Base-by-base conservation (phyloP, 2,329 filamentous ascomycete species). In the Epichloe elymi region DNA sequence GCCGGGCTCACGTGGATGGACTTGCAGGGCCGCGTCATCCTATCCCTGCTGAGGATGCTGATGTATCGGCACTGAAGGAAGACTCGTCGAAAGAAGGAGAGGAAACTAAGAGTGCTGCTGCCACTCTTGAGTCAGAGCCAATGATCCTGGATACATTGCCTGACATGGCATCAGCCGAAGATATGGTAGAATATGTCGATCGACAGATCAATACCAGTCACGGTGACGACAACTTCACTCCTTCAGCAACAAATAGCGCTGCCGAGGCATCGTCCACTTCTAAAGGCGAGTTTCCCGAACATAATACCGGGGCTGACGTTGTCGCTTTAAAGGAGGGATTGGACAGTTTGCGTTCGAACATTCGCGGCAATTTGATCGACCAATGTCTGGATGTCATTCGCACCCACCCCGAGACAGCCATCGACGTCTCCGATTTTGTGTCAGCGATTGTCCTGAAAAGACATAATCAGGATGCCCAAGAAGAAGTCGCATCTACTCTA, bases 301-400 rank as follows among this genome's bases (percentile, higher is more conserved):
- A 57, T 12, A 51, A 56, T 6, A 40, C 48, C 1, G 57, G 56
- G 5, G 41, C 39, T 12, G 37, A 58, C 14, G 52, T 60, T 23
- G 49, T 60, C 46, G 57, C 56, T 26, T 59, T 86, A 0, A 75
- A 89, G 52, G 87, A 96, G 52, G 85, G 89, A 56, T 73, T 98
- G 6, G 87, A 95, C 55, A 78, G 79, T 36, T 79, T 87, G 64
- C 82, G 93, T 44, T 74, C 77, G 4, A 76, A 74, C n/a, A 73
- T 97, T 40, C 80, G 88, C 39, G 74, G 80, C 19, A 83, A 87
- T 51, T 69, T 97, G 50, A 90, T 97, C 53, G 90, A 96, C 59
- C 85, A 88, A 52, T 95, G 87, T 57, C 73, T 98, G 20, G 90
- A 96, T 60, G 82, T 97, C 36, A 82, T 98, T 49, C 86, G 91